These are phyloP conservation scores for Camptophora hylomeconis DNA, from an alignment of 2,329 filamentous ascomycete genomes.

Conservation along the genomic window DNA sequence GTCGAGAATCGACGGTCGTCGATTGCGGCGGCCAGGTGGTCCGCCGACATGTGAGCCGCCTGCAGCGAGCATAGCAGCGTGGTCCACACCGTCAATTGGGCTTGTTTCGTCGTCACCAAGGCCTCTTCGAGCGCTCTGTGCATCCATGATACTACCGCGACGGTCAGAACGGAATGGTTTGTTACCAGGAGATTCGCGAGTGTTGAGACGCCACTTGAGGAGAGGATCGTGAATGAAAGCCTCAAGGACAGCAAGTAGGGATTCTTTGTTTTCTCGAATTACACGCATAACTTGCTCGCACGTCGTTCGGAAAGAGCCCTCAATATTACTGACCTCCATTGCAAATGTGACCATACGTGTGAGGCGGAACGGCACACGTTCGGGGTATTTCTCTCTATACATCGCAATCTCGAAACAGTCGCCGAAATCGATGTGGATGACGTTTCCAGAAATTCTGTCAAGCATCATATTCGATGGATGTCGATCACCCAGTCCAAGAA, in stretches of 20 bases:
- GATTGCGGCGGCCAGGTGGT: conserved; percentile 31
- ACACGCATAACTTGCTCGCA: conserved; percentile 99
- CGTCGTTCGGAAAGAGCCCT: conserved; percentile 94
- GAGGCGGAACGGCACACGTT: conserved; percentile 91
- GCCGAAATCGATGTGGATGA: conserved; percentile 97
- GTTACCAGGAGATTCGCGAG: conserved; percentile 47
- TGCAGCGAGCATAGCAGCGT: conserved; percentile 38
- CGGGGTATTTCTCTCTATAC: conserved; percentile 98
- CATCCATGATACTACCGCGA: conserved; percentile 44
- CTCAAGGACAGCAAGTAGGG: conserved; percentile 94
- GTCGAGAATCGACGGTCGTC: conserved; percentile 59
- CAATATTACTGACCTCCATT: conserved; percentile 99
- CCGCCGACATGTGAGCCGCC: conserved; percentile 29
- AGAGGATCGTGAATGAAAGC: conserved; percentile 99
- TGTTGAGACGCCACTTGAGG: conserved; percentile 80
- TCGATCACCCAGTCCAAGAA: conserved; percentile 87
- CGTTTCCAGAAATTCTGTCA: conserved; percentile 87
- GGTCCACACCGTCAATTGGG: conserved; percentile 19
- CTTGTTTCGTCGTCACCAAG: conserved; percentile 17
- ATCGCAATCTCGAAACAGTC: conserved; percentile 99
- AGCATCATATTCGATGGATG: conserved; percentile 98
- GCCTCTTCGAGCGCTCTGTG: conserved; percentile 20
- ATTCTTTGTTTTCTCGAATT: conserved; percentile 92
- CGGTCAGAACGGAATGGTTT: conserved; percentile 49
- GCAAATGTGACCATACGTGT: conserved; percentile 99